phyloP scores from a whole-genome alignment of 768 basidiomycete genomes.

The Calocera viscosa region DNA sequence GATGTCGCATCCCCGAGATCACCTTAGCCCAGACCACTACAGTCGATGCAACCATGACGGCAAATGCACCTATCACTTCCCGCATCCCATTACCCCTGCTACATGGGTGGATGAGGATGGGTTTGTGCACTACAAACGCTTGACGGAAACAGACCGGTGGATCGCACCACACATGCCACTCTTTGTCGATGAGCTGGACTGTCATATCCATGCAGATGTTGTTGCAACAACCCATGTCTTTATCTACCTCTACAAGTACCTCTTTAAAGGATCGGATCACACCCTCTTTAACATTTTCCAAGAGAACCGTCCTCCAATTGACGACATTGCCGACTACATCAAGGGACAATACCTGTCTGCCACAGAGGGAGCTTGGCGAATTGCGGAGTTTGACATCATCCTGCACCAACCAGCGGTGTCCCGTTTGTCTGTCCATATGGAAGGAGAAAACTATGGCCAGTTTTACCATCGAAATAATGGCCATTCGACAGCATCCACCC shows the following conservation, averaged over 20 bases:
- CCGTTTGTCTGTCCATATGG: slow-evolving; percentile 27
- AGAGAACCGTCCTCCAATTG: neutral
- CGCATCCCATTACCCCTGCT: no score
- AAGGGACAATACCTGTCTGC: slow-evolving; percentile 28
- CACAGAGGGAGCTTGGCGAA: slow-evolving; percentile 30
- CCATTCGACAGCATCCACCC: neutral
- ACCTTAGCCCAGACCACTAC: no score
- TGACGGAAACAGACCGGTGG: no score
- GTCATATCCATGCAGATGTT: no score
- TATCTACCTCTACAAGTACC: slow-evolving; percentile 18
- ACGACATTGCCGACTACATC: slow-evolving; percentile 31
- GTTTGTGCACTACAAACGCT: no score
- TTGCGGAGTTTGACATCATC: slow-evolving; percentile 29
- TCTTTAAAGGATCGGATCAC: slow-evolving; percentile 15
- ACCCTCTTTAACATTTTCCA: slow-evolving; percentile 9
- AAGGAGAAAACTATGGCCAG: slow-evolving; percentile 1
- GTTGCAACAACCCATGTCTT: no score
- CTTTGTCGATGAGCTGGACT: no score
- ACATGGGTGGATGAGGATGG: no score
- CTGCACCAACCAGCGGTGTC: slow-evolving; percentile 28
- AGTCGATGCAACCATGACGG: no score
- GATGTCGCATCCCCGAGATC: no score
- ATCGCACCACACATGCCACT: no score
- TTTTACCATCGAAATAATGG: neutral
- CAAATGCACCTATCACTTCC: no score